Conservation (phyloP, 371 early-diverging fungal genomes). For the Amoeboaphelidium occidentale region DNA sequence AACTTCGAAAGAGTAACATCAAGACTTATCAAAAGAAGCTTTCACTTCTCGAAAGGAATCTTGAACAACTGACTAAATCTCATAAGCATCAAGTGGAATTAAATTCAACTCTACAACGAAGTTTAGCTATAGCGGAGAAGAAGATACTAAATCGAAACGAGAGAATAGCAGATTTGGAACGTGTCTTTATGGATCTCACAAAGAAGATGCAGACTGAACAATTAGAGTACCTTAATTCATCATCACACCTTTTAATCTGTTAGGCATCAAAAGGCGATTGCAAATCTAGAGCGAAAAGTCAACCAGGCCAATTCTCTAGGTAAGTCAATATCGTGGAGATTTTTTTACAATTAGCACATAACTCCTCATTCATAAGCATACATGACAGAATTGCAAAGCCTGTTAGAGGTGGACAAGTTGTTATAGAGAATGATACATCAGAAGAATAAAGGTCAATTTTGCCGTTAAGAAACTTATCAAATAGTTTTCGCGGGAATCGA, state of each 20-base stretch:
- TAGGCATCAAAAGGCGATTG: background rate
- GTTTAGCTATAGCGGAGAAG: conserved; percentile 61
- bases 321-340: conserved; percentile 5
- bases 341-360: conserved; percentile 1
- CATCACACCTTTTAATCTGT: background rate
- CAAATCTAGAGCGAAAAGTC: background rate
- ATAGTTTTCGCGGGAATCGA: too few relatives aligned
- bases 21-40: conserved; percentile 75
- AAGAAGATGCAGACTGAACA: conserved; percentile 10
- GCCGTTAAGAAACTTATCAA: too few relatives aligned
- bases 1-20: conserved; percentile 48
- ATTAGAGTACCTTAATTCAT: conserved; percentile 1
- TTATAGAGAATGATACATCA: too few relatives aligned
- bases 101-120: conserved; percentile 77
- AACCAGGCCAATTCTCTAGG: conserved; percentile 15
- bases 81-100: conserved; percentile 87
- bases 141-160: conserved; percentile 74
- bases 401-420: conserved; percentile 40
- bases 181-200: conserved; percentile 42
- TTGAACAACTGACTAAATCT: conserved; percentile 75
- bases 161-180: conserved; percentile 68
- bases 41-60: conserved; percentile 75
- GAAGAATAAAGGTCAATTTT: too few relatives aligned
- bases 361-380: conserved; percentile 5
- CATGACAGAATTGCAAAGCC: conserved; percentile 72